These are phyloP conservation scores for Pseudotsuga menziesii DNA, from an alignment of 75 land plant species.

Conservation along the genomic window DNA sequence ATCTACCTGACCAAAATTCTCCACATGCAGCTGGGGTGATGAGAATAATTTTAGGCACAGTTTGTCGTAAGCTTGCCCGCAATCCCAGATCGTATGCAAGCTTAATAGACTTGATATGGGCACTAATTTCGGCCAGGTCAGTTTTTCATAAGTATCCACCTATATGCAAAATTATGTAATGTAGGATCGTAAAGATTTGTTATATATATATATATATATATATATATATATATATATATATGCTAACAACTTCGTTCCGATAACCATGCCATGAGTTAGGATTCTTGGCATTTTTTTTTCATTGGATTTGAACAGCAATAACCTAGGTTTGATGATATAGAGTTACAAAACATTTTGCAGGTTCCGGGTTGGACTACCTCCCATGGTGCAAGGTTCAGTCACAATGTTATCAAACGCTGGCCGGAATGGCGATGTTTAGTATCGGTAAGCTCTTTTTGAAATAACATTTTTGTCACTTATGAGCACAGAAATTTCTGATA, in stretches of 20 bases:
- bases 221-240: too few relatives aligned
- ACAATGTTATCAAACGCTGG: constrained; percentile 72
- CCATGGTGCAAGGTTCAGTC: constrained; percentile 49
- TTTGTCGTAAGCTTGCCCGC: constrained; percentile 18
- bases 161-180: too few relatives aligned
- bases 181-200: too few relatives aligned
- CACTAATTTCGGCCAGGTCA: constrained; percentile 24
- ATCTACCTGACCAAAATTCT: constrained; percentile 5
- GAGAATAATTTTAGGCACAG: constrained; percentile 13
- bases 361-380: constrained; percentile 63
- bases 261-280: too few relatives aligned
- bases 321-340: too few relatives aligned
- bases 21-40: constrained; percentile 3
- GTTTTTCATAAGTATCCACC: not conserved
- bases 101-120: constrained; percentile 24
- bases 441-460: constrained; percentile 30
- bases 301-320: too few relatives aligned
- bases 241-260: too few relatives aligned
- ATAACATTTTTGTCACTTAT: not conserved
- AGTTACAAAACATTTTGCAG: constrained; percentile 17
- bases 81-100: constrained; percentile 35
- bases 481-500: not conserved
- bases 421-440: constrained; percentile 87
- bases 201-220: too few relatives aligned
- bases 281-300: too few relatives aligned